Base-by-base conservation (phyloP, 805 yeast species). In the Saturnispora sekii region DNA sequence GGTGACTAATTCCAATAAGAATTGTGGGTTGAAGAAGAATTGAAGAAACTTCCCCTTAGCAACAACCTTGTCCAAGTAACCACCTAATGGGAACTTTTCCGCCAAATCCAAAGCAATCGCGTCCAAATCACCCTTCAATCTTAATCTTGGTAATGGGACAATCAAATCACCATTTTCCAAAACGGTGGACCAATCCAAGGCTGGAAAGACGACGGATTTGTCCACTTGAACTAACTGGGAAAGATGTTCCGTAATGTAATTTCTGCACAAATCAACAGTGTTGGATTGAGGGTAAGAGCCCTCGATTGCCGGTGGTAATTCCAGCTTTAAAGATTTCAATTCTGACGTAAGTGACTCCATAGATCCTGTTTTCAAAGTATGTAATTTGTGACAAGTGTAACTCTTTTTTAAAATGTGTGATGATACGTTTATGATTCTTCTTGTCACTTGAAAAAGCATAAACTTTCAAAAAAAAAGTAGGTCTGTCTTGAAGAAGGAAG, bases 31-130 rank as follows among this genome's bases (percentile, higher is more conserved):
- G 66, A 86, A 84, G 68, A 76, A 86, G 63, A 93, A 90, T 66
- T 93, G 97, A 60, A 93, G 69, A 59, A 93, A 93, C 44, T 88
- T 84, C 48, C 97, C 97, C 61, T 83, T 83, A 29, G 95, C 84
- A 53, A 72, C 77, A 54, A 87, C 94, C 51, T 76, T 76, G 17
- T 71, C 66, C 53, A 93, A 66, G 60, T 71, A 84, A 36, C 77
- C 75, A 33, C 85, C 88, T 50, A 74, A 73, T 51, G 88, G 84
- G 67, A 90, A 85, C 48, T 76, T 72, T 46, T 65, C 74, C 29
- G 95, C 84, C 84, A 96, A 81, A 58, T 88, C 84, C 35, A 62
- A 59, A 29, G 93, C 89, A 47, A 81, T 62, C 44, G 73, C 79
- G 61, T 81, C 84, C 49, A 90, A 86, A 58, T 87, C 82, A 51